Evolutionary conservation across 2,329 filamentous ascomycete genomes (phyloP), one percentile per base, ranked within the genome.

Genomic region (Diaporthe nobilis): DNA sequence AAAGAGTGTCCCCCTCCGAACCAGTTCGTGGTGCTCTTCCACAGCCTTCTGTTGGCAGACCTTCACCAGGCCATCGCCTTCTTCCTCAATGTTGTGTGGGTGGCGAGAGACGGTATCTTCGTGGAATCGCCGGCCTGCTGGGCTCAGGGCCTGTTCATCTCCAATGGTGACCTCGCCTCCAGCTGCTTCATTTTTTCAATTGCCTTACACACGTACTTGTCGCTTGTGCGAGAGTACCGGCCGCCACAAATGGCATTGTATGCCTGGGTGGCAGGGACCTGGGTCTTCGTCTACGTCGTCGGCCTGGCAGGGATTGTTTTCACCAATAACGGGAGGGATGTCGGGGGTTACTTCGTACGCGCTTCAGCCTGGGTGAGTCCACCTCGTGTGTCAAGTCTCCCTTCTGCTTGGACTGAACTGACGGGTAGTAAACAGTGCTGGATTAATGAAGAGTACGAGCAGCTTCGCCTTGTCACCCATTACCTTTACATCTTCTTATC

Each of bases 401-500:
- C 0, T 58, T 58, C 34, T 20, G 34, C n/a, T 42, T 61, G 37
- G 22, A 34, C 63, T 20, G 28, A 28, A 65, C 74, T 28, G 60
- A 71, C 37, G 44, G 28, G 20, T 8, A 39, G 68, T 44, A 25
- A 67, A 37, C 78, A 88, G 90, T 93, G 92, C 81, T 93, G 91
- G 91, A 87, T 93, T 31, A 90, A 89, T 76, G 81, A 86, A 22
- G 81, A 85, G 25, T 90, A 89, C 76, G 85, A 87, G 63, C 81
- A 81, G 20, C 84, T 91, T 44, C 90, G 91, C 61, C 85, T 93
- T 1, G 87, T 87, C 81, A 86, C 90, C 1, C 91, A 93, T 79
- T 93, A 93, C 79, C 82, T 92, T 71, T 93, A 90, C 87, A 91
- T 93, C 74, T 92, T 86, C 75, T 78, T 85, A n/a, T 79, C 82